These are phyloP conservation scores for Chionographis japonica DNA, from an alignment of 106 monocot species.

Conservation along the genomic window DNA sequence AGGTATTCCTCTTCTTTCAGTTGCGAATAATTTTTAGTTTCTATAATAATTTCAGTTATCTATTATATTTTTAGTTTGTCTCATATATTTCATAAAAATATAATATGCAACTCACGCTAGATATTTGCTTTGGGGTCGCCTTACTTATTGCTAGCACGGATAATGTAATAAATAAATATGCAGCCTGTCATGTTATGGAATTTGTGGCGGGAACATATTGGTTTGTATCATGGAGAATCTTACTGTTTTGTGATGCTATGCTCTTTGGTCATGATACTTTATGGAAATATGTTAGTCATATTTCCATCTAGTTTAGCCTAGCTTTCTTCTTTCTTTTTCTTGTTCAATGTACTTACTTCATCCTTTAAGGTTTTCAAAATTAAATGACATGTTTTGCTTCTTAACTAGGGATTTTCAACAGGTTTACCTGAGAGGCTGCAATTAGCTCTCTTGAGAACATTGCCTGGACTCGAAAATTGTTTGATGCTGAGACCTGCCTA, in stretches of 20 bases:
- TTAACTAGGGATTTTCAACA: slow-evolving; percentile 89
- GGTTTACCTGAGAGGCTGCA: slow-evolving; percentile 96
- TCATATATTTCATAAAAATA: too few species aligned
- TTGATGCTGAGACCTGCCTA: slow-evolving; percentile 94
- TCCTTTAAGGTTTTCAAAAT: slow-evolving; percentile 1
- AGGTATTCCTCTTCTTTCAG: slow-evolving; percentile 39
- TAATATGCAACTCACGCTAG: too few species aligned
- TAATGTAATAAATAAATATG: too few species aligned
- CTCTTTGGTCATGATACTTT: too few species aligned
- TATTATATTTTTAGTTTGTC: neutral
- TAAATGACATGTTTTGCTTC: neutral
- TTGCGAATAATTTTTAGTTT: neutral
- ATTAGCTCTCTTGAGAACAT: slow-evolving; percentile 75
- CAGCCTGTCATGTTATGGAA: too few species aligned
- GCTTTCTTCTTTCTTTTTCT: neutral
- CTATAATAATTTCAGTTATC: neutral
- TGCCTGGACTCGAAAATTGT: slow-evolving; percentile 94
- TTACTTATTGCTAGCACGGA: too few species aligned
- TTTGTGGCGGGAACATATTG: too few species aligned
- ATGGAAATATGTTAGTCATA: too few species aligned
- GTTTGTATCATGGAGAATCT: too few species aligned
- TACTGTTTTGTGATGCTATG: too few species aligned
- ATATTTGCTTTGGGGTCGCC: too few species aligned
- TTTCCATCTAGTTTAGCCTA: neutral
- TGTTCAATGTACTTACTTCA: neutral